These are phyloP conservation scores for Piper betle DNA, from an alignment of 164 flowering plant species.

Conservation along the genomic window DNA sequence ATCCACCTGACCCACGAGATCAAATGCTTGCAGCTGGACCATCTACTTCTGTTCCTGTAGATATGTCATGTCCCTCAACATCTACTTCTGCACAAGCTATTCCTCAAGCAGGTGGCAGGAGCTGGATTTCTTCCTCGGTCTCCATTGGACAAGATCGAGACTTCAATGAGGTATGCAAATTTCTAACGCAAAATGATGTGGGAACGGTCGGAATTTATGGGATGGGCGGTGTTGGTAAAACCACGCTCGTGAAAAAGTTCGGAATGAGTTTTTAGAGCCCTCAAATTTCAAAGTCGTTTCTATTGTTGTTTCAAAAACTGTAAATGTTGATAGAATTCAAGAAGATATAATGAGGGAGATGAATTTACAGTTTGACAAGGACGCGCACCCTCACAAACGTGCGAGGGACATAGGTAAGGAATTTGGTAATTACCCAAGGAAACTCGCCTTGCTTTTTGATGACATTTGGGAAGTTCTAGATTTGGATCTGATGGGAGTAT, in stretches of 20 bases:
- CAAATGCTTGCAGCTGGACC: too few species aligned
- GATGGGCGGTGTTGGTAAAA: not conserved
- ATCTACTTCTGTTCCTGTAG: too few species aligned
- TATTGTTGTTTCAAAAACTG: not conserved
- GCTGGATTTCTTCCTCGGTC: not conserved
- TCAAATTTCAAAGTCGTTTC: not conserved
- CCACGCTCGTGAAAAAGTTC: not conserved
- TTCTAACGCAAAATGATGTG: not conserved
- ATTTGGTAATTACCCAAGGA: too few species aligned
- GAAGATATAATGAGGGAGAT: too few species aligned
- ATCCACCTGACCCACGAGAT: too few species aligned
- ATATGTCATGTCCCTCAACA: too few species aligned
- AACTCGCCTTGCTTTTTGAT: too few species aligned
- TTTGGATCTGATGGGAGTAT: too few species aligned
- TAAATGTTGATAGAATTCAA: not conserved
- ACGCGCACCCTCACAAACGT: too few species aligned
- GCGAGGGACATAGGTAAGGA: too few species aligned
- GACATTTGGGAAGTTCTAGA: too few species aligned
- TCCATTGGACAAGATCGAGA: not conserved
- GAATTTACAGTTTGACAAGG: too few species aligned
- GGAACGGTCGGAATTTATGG: not conserved
- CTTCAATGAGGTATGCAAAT: not conserved
- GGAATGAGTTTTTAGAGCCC: not conserved
- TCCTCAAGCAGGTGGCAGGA: not conserved
- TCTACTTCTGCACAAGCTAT: not conserved